Evolutionary conservation across 1,139 yeast genomes (phyloP).

Genomic region (Nakaseomyces glabratus): DNA sequence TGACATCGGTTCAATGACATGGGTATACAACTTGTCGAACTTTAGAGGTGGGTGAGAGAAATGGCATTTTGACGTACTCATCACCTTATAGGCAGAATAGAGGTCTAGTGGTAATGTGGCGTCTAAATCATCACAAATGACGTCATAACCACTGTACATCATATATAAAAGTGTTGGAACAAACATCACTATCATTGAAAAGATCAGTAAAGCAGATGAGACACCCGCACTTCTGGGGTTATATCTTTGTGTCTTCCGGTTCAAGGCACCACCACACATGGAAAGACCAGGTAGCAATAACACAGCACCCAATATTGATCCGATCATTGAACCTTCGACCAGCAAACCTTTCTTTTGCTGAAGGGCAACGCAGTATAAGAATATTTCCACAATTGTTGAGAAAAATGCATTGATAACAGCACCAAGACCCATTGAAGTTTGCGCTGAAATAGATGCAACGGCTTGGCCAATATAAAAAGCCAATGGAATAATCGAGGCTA

Average conservation of each 20-base stretch:
- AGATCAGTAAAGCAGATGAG: conserved; percentile 87
- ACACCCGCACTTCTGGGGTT: conserved; percentile 97
- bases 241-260: conserved; percentile 85
- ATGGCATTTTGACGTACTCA: conserved; percentile 49
- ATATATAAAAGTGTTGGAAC: conserved; percentile 89
- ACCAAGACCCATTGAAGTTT: conserved; percentile 98
- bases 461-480: conserved; percentile 98
- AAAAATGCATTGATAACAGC: conserved; percentile 97
- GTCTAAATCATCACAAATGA: conserved; percentile 43
- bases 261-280: conserved; percentile 94
- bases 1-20: conserved; percentile 72
- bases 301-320: conserved; percentile 89
- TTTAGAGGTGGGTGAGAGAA: conserved; percentile 70
- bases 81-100: conserved; percentile 26
- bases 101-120: conserved; percentile 25
- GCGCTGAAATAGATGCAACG: conserved; percentile 96
- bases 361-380: conserved; percentile 84
- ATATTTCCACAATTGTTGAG: conserved; percentile 91
- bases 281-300: conserved; percentile 84
- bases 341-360: conserved; percentile 75
- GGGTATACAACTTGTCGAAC: conserved; percentile 50
- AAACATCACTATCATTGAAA: conserved; percentile 85
- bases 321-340: conserved; percentile 97
- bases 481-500: conserved; percentile 79
- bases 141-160: conserved; percentile 80